Percentiles rank a stretch among this genome's conserved stretches.
These are phyloP conservation scores for Aspergillus sp. DNA, from an alignment of 2,329 filamentous ascomycete species.

Conservation along the genomic window DNA sequence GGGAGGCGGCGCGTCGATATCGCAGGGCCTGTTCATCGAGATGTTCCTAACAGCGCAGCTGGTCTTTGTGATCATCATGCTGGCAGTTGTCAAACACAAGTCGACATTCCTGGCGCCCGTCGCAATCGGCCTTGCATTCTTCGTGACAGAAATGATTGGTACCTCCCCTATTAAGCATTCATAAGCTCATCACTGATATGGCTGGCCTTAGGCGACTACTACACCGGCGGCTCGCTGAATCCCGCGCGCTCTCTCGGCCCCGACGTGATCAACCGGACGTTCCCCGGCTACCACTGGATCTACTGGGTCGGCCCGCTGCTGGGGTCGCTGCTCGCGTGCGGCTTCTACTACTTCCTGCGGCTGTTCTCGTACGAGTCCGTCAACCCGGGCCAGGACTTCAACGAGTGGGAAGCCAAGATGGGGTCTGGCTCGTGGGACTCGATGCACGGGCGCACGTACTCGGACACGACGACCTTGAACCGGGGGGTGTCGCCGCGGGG, in stretches of 20 bases:
- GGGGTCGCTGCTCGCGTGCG: constrained; percentile 48
- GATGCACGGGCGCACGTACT: constrained; percentile 17
- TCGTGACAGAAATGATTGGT: constrained; percentile 58
- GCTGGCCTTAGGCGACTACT: constrained; percentile 41
- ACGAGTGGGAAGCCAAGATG: constrained; percentile 31
- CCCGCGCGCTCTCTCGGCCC: constrained; percentile 51
- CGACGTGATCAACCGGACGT: constrained; percentile 45
- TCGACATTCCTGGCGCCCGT: constrained; percentile 70
- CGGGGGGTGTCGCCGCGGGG: constrained; percentile 12
- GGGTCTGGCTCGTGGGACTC: constrained; percentile 23
- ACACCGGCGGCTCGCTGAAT: constrained; percentile 50
- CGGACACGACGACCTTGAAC: constrained; percentile 15
- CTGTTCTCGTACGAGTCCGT: constrained; percentile 44
- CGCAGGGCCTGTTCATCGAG: constrained; percentile 66
- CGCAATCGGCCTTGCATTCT: constrained; percentile 69
- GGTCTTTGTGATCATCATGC: constrained; percentile 66
- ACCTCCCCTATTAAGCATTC: constrained; percentile 4
- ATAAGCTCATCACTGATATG: too few species aligned
- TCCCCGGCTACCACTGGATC: constrained; percentile 52
- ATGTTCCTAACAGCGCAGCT: constrained; percentile 65
- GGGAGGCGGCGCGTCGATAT: constrained; percentile 50
- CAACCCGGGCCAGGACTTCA: constrained; percentile 58
- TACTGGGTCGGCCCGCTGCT: constrained; percentile 51
- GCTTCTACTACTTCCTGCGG: constrained; percentile 51
- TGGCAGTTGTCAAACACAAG: constrained; percentile 72